These are phyloP conservation scores for Fusarium verticillioides DNA, from an alignment of 2,329 filamentous ascomycete genomes.

Conservation along the genomic window DNA sequence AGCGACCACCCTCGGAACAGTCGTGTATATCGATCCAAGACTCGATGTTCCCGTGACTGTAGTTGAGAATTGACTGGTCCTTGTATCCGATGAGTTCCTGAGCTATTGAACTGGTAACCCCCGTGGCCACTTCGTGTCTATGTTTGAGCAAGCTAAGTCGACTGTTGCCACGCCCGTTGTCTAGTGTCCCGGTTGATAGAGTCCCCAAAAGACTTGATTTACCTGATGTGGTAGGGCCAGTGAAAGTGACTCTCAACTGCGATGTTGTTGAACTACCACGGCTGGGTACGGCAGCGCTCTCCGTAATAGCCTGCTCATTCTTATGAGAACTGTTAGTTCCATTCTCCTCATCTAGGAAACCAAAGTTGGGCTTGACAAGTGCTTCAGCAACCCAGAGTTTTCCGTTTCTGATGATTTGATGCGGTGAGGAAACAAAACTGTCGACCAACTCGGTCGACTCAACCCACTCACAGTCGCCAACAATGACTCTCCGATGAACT, in stretches of 20 bases:
- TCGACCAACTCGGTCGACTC: constrained; percentile 55
- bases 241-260: constrained; percentile 87
- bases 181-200: constrained; percentile 84
- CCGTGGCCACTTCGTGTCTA: constrained; percentile 90
- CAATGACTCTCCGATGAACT: constrained; percentile 81
- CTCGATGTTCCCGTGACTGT: constrained; percentile 84
- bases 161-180: constrained; percentile 93
- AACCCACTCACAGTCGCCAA: constrained; percentile 85
- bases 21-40: constrained; percentile 96
- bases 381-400: constrained; percentile 91
- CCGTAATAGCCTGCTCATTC: constrained; percentile 3
- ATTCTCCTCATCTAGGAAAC: constrained; percentile 44
- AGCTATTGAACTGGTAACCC: constrained; percentile 92
- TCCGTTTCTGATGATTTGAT: constrained; percentile 50
- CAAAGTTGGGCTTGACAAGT: constrained; percentile 79
- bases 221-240: constrained; percentile 88
- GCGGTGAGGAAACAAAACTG: constrained; percentile 36
- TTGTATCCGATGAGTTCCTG: constrained; percentile 93
- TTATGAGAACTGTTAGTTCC: neutral
- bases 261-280: constrained; percentile 67
- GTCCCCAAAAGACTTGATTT: constrained; percentile 93
- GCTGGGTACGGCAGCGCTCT: constrained; percentile 46
- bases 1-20: constrained; percentile 74
- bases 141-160: constrained; percentile 90
- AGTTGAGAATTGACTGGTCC: constrained; percentile 75